Evolutionary conservation across 495 filamentous ascomycete genomes (phyloP), one percentile per base, ranked within the genome.

Genomic region (Delitschia confertaspora): DNA sequence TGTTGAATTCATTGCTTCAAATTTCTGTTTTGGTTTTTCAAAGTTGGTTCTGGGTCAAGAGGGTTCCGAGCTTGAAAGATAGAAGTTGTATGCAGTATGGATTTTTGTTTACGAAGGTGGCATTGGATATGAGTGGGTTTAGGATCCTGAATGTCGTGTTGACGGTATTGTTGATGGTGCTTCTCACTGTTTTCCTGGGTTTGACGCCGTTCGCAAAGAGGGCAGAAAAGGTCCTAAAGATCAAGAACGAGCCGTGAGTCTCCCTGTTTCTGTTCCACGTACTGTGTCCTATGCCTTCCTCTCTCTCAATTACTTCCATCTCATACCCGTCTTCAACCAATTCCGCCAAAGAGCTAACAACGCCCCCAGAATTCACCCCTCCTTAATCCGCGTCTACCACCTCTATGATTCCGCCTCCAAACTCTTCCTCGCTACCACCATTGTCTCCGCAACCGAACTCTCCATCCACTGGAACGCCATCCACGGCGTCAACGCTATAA

Each of bases 401-500:
- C 24, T 32, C 19, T 36, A 33, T 26, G 17, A 49, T 16, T 18
- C 38, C 3, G 26, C 30, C 2, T 49, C 31, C 14, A 34, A 37
- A 5, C 9, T 49, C 16, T 4, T 49, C 21, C 23, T 34, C 8
- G 37, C 38, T 11, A 36, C 6, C 4, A 49, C 18, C 2, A 33
- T 47, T 11, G 20, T 47, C 27, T 17, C n/a, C 9, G 44, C 34
- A 3, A 47, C 35, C 7, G 44, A 47, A 20, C 27, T 47, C 7
- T 31, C 16, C n/a, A 47, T 47, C 14, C 23, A 24, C 34, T 47
- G 44, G 44, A 47, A 47, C 27, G 3, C 16, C 6, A 47, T 47
- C 16, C 5, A 9, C 10, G 36, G 36, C 8, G 44, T 47, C 7
- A 40, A 36, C 26, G 3, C 10, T 21, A 39, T 47, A 16, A 22